Evolutionary conservation across 768 basidiomycete species (phyloP).

Genomic region (Astraeus odoratus): DNA sequence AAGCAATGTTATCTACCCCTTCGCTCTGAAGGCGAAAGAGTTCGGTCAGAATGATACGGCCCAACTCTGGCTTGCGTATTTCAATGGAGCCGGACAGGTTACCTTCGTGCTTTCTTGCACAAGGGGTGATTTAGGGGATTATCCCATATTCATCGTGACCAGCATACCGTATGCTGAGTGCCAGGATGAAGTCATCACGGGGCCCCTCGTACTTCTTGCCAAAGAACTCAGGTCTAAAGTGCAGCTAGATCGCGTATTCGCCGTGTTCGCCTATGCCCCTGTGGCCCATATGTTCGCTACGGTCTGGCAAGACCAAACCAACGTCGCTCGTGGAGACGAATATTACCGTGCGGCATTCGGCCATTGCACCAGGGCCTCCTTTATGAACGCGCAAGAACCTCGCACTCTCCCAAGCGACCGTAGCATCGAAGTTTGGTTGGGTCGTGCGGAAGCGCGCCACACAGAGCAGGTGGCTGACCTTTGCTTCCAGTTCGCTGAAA

Average conservation of each 20-base stretch:
- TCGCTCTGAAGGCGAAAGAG: constrained; percentile 26
- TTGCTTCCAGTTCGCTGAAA: constrained; percentile 49
- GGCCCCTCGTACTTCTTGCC: constrained; percentile 39
- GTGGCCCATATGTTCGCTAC: constrained; percentile 41
- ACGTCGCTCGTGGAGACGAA: constrained; percentile 27
- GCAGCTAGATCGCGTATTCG: constrained; percentile 44
- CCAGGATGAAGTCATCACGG: constrained; percentile 27
- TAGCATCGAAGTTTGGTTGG: constrained; percentile 19
- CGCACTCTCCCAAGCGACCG: constrained; percentile 6
- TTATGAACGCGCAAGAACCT: constrained; percentile 16
- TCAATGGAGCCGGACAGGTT: constrained; percentile 8
- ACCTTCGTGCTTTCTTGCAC: constrained; percentile 55
- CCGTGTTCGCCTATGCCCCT: constrained; percentile 51
- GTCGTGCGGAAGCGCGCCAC: constrained; percentile 32
- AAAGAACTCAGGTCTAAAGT: constrained; percentile 30
- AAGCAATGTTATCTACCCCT: constrained; percentile 37
- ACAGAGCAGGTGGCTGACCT: constrained; percentile 34
- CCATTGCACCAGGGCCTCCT: constrained; percentile 43
- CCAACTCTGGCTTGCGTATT: constrained; percentile 29
- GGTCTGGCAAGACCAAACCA: constrained; percentile 43
- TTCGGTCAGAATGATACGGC: constrained; percentile 2
- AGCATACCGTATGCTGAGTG: constrained; percentile 36
- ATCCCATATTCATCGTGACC: constrained; percentile 63
- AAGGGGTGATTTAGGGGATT: constrained; percentile 44
- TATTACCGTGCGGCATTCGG: constrained; percentile 61